A percentile compares a stretch with the other conserved stretches of the same genome.
These are phyloP conservation scores for Hordeum marinum DNA, from an alignment of 176 grass and related monocot genomes.

Conservation along the genomic window DNA sequence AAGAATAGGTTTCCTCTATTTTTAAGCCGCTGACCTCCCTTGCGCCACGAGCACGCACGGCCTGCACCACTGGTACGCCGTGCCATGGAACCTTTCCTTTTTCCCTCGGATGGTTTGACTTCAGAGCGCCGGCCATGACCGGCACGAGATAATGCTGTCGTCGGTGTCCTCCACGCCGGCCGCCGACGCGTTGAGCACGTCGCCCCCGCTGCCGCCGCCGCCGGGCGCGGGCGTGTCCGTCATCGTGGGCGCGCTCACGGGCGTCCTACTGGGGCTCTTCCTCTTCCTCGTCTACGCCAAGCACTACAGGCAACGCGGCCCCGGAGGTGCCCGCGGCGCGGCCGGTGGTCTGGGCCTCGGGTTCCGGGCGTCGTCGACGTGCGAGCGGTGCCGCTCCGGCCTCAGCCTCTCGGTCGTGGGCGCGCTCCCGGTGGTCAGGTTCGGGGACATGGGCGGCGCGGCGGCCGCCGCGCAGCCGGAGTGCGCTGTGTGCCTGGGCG, in stretches of 20 bases:
- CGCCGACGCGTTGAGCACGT: neutral
- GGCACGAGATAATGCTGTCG: slow-evolving; percentile 12
- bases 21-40: neutral
- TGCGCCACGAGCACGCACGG: neutral
- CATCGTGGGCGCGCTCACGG: slow-evolving; percentile 22
- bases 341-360: neutral
- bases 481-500: slow-evolving; percentile 45
- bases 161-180: neutral
- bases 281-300: slow-evolving; percentile 46
- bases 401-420: slow-evolving; percentile 14
- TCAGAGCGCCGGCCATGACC: neutral
- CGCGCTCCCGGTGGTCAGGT: slow-evolving; percentile 23
- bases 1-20: neutral
- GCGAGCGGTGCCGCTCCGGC: slow-evolving; percentile 20
- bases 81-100: neutral
- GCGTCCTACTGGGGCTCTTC: slow-evolving; percentile 28
- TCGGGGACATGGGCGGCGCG: neutral
- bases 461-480: neutral
- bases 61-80: neutral
- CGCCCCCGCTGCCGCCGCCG: neutral
- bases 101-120: neutral
- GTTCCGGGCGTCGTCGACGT: slow-evolving; percentile 1
- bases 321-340: neutral
- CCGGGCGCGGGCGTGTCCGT: neutral
- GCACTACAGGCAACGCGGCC: slow-evolving; percentile 31